These are phyloP conservation scores for Medicago ruthenica DNA, from an alignment of 306 rosid genomes.

Conservation along the genomic window DNA sequence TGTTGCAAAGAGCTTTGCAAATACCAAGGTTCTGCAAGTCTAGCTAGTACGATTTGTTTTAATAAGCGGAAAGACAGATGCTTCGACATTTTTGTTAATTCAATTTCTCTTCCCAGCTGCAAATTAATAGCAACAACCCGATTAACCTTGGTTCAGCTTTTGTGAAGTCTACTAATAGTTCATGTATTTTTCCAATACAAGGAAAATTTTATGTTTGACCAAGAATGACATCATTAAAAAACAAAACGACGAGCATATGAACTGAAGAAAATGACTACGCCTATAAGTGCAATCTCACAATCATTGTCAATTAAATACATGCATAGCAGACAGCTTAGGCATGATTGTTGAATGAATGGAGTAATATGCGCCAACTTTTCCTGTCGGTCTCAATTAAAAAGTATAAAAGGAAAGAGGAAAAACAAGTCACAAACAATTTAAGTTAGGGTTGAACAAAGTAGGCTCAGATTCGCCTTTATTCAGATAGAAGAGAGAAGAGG, in stretches of 20 bases:
- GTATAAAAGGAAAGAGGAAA: neutral
- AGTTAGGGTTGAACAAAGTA: neutral
- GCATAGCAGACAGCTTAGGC: too few species aligned
- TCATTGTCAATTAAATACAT: neutral
- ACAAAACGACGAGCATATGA: too few species aligned
- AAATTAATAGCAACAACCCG: neutral
- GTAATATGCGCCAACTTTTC: too few species aligned
- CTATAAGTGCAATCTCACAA: neutral
- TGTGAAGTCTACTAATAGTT: too few species aligned
- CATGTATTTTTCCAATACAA: too few species aligned
- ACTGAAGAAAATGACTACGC: too few species aligned
- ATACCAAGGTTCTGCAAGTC: neutral
- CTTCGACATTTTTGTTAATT: neutral
- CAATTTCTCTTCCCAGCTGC: neutral
- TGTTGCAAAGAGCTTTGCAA: neutral
- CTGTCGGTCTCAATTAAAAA: too few species aligned
- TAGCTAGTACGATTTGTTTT: neutral
- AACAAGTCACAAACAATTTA: neutral
- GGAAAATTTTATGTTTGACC: too few species aligned
- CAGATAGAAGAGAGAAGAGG: too few species aligned
- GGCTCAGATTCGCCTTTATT: neutral
- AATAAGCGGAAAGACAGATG: neutral
- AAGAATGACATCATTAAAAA: too few species aligned
- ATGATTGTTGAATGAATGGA: too few species aligned
- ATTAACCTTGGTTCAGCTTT: too few species aligned